Percentiles rank a stretch among this genome's conserved stretches.
These are phyloP conservation scores for Citrus glauca DNA, from an alignment of 345 rosid species.

Conservation along the genomic window DNA sequence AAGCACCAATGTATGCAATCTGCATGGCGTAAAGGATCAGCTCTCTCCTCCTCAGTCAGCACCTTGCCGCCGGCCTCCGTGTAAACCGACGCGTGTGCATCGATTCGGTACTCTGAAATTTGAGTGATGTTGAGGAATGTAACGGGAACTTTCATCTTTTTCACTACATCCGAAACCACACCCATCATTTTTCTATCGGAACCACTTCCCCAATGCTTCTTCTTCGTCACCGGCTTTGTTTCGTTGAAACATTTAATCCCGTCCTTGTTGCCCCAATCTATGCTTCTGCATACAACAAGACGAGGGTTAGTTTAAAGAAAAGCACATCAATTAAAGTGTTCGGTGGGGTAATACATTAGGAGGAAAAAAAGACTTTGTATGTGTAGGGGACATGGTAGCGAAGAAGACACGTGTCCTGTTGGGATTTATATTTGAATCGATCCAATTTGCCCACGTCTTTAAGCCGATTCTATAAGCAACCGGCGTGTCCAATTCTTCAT, in stretches of 20 bases:
- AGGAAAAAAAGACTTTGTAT: constrained; percentile 46
- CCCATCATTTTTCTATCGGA: constrained; percentile 69
- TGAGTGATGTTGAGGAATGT: constrained; percentile 72
- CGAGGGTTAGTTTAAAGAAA: not conserved
- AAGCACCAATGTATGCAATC: constrained; percentile 99
- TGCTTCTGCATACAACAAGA: constrained; percentile 35
- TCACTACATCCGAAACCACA: constrained; percentile 42
- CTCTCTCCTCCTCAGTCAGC: constrained; percentile 56
- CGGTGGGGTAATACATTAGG: too few species aligned
- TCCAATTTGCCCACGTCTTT: constrained; percentile 95
- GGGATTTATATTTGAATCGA: constrained; percentile 69
- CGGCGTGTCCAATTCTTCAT: constrained; percentile 53
- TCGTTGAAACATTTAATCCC: constrained; percentile 86
- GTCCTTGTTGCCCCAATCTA: constrained; percentile 62
- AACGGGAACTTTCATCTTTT: constrained; percentile 73
- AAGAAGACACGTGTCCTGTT: constrained; percentile 80
- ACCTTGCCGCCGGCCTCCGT: constrained; percentile 74
- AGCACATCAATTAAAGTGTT: too few species aligned
- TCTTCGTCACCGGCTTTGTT: constrained; percentile 67
- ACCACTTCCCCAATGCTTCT: constrained; percentile 55
- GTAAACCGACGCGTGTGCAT: constrained; percentile 74
- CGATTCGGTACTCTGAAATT: constrained; percentile 79
- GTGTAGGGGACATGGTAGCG: constrained; percentile 86
- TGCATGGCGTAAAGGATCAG: constrained; percentile 61
- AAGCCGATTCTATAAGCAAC: constrained; percentile 67